phyloP scores from a whole-genome alignment of 306 rosid genomes.

The Datisca glomerata region DNA sequence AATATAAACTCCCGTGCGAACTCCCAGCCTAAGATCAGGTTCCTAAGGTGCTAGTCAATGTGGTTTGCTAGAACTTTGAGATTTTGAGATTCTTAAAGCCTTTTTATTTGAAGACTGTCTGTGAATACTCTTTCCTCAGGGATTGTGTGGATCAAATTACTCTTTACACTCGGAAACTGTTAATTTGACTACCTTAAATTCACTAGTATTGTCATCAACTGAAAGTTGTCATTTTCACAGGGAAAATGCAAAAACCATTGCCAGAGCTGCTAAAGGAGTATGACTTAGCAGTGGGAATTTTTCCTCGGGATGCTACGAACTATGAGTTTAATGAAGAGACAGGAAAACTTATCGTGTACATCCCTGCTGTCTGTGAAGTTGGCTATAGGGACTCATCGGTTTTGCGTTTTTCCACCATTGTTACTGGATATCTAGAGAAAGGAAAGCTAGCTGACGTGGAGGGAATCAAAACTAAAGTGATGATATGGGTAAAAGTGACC shows the following conservation, averaged over 20 bases:
- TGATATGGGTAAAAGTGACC: constrained; percentile 78
- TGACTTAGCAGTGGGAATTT: constrained; percentile 64
- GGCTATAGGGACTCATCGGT: constrained; percentile 79
- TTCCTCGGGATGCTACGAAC: constrained; percentile 83
- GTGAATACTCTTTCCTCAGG: too few species aligned
- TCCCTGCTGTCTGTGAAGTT: constrained; percentile 63
- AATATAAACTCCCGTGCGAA: too few species aligned
- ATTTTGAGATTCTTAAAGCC: too few species aligned
- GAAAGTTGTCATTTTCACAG: constrained; percentile 17
- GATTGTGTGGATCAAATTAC: too few species aligned
- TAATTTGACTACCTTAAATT: too few species aligned
- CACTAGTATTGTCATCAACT: too few species aligned
- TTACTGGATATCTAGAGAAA: constrained; percentile 62
- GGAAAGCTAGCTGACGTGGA: constrained; percentile 73
- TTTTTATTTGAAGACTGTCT: too few species aligned
- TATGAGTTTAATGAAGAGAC: constrained; percentile 80
- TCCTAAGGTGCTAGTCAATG: too few species aligned
- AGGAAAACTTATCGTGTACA: constrained; percentile 50
- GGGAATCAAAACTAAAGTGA: constrained; percentile 83
- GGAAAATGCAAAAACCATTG: constrained; percentile 81
- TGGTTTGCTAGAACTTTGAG: too few species aligned
- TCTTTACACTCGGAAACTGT: too few species aligned
- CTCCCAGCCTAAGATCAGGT: too few species aligned
- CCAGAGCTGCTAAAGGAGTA: constrained; percentile 66
- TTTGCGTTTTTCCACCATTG: constrained; percentile 53